These are phyloP conservation scores for Cytospora chrysosperma DNA, from an alignment of 2,329 filamentous ascomycete genomes.

Conservation along the genomic window DNA sequence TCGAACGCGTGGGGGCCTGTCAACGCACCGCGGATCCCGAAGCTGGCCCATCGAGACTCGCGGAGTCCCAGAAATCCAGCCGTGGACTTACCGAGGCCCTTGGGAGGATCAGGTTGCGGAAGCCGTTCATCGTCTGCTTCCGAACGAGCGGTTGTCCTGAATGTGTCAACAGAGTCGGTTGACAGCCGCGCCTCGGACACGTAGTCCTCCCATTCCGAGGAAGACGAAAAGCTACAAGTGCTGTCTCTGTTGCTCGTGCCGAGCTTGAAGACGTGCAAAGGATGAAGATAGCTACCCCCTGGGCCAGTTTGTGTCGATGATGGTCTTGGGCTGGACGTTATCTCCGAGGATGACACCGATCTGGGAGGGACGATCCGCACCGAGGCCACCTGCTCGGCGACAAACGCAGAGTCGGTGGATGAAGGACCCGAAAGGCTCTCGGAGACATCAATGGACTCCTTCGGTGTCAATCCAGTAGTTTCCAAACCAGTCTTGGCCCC, in stretches of 20 bases:
- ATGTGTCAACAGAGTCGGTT: conserved; percentile 22
- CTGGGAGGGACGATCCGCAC: neutral
- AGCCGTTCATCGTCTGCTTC: neutral
- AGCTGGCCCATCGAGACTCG: conserved; percentile 29
- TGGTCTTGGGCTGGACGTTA: neutral
- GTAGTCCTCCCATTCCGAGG: conserved; percentile 28
- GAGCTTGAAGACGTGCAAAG: conserved; percentile 3
- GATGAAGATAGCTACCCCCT: neutral
- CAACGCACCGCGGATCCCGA: conserved; percentile 33
- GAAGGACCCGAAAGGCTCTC: neutral
- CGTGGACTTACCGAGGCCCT: conserved; percentile 29
- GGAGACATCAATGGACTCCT: neutral
- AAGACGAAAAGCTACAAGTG: conserved; percentile 15
- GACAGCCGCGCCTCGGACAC: conserved; percentile 14
- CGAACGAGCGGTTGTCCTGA: neutral
- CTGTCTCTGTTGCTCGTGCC: neutral
- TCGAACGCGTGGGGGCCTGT: conserved; percentile 30
- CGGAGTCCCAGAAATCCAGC: conserved; percentile 34
- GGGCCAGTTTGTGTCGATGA: neutral
- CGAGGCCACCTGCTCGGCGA: neutral
- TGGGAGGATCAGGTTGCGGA: neutral
- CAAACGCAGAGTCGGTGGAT: neutral
- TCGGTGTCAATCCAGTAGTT: neutral
- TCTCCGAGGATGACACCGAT: neutral
- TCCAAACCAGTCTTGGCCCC: neutral